Evolutionary conservation across 176 grass and related monocot species (phyloP), one percentile per base, ranked within the genome.

Genomic region (Musa itinerans): DNA sequence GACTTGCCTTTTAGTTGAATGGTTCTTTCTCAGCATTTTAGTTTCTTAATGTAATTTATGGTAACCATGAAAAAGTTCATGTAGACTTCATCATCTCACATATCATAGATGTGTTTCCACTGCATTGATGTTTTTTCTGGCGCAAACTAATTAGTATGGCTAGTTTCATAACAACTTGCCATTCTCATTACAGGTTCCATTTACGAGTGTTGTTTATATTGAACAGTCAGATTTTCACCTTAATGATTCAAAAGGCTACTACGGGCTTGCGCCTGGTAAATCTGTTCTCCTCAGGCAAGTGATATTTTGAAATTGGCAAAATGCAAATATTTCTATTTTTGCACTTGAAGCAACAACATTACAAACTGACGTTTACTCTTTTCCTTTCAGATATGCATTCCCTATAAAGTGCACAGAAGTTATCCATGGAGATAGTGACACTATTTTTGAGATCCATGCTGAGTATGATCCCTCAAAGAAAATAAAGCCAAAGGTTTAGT

Each of bases 181-280:
- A 14, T n/a, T 80, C 21, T 64, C 48, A 14, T 17, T 51, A 21
- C 58, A 80, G 78, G 78, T 80, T 73, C 78, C 78, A 17, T 80
- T 80, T 69, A 73, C 78, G 20, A 80, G 63, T 73, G 48, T 73
- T 64, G 57, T 80, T 26, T 80, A 80, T 67, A 98, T 98, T 76
- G 95, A 98, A 79, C 86, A 80, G 76, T 81, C 95, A 67, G 95
- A 98, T 89, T 98, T 98, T 78, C 88, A 90, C 63, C 58, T 93
- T 0, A 91, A 98, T 77, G 95, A 98, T 72, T 98, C 90, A 0
- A 98, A 98, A 85, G 90, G 93, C 79, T 98, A 89, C 76, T 93
- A 93, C 74, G 95, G 95, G n/a, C 76, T 98, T 71, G 90, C 90
- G 51, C 95, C 95, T 75, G 90, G 90, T 62, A 98, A 98, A 98